A percentile compares a stretch with the other conserved stretches of the same genome.
phyloP scores from a whole-genome alignment of 1,284 basidiomycete genomes.

The Marasmius fiardii region DNA sequence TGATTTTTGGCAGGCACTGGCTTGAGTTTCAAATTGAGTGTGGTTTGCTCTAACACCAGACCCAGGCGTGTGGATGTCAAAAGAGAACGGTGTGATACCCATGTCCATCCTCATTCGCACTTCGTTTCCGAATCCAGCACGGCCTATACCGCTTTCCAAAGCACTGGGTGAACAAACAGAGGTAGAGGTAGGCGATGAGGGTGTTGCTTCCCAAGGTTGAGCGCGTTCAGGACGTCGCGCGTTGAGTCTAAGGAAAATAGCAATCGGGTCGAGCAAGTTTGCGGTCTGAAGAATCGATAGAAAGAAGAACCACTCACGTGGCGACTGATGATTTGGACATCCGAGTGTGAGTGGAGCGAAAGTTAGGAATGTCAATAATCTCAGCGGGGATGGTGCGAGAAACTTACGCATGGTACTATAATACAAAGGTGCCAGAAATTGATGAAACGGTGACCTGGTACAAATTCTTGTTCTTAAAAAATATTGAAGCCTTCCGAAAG shows the following conservation, averaged over 20 bases:
- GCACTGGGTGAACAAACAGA: not conserved
- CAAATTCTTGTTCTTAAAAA: not conserved
- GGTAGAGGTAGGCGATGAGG: not conserved
- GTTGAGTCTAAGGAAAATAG: not conserved
- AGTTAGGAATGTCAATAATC: too few relatives aligned
- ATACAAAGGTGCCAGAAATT: not conserved
- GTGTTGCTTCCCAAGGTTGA: not conserved
- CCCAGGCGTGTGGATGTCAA: too few relatives aligned
- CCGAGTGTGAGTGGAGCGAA: not conserved
- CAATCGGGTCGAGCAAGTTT: not conserved
- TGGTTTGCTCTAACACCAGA: too few relatives aligned
- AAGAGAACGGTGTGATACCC: too few relatives aligned
- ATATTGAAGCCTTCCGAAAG: not conserved
- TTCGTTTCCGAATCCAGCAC: too few relatives aligned
- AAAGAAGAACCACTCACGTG: not conserved
- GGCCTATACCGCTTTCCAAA: not conserved
- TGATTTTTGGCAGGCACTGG: too few relatives aligned
- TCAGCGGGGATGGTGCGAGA: not conserved
- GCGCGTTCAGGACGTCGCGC: not conserved
- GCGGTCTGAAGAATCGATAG: not conserved
- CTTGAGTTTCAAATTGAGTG: too few relatives aligned
- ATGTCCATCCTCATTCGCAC: too few relatives aligned
- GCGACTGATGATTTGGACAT: too few relatives aligned
- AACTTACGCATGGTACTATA: conserved; percentile 1
- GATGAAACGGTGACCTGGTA: not conserved